Evolutionary conservation across 2,329 filamentous ascomycete genomes (phyloP).

Genomic region (Graphilbum ipis-grandicollis): DNA sequence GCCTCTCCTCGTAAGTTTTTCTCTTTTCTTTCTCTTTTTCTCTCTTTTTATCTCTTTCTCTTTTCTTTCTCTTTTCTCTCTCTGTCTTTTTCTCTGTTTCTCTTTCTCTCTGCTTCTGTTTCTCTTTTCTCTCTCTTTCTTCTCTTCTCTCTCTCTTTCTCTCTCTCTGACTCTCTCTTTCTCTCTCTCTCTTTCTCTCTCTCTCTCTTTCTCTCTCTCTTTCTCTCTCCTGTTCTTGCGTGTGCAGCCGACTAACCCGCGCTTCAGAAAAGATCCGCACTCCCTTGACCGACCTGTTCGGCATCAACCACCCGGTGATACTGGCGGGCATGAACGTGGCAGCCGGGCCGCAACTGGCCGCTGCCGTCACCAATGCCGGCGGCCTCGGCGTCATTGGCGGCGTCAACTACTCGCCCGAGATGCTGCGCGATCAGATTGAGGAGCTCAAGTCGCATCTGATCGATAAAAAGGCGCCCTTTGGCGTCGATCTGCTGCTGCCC

Average conservation of each 20-base stretch:
- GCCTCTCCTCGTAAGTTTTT: constrained; percentile 58
- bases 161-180: no score
- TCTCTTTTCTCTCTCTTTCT: background rate
- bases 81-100: background rate
- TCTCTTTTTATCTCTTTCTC: background rate
- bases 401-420: constrained; percentile 89
- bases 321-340: constrained; percentile 99
- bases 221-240: background rate
- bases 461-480: constrained; percentile 90
- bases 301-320: constrained; percentile 92
- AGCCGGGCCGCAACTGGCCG: constrained; percentile 86
- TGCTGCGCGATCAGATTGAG: constrained; percentile 86
- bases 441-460: constrained; percentile 79
- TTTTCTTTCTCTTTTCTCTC: background rate
- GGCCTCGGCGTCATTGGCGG: constrained; percentile 94
- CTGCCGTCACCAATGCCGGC: constrained; percentile 91
- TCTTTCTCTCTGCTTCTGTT: background rate
- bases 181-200: no score
- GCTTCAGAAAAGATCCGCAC: constrained; percentile 70
- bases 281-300: constrained; percentile 83
- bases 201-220: background rate
- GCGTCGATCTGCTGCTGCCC: constrained; percentile 81
- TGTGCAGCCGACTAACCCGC: background rate
- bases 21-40: background rate
- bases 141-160: background rate